These are phyloP conservation scores for Leccinum fuscescens DNA, from an alignment of 1,284 basidiomycete species.

Conservation along the genomic window DNA sequence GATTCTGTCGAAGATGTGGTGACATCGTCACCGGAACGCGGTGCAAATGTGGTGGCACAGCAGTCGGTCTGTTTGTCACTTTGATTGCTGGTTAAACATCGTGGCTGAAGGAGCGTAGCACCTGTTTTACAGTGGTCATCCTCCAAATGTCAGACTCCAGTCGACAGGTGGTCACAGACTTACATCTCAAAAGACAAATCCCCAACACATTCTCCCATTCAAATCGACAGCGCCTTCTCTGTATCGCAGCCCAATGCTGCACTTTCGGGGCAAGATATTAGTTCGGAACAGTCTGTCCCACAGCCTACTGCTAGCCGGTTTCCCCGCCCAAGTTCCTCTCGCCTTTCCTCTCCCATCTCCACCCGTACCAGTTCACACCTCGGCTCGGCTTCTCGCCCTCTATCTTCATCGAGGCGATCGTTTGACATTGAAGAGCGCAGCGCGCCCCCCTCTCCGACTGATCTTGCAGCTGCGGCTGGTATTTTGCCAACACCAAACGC, in stretches of 20 bases:
- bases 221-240: constrained; percentile 18
- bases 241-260: constrained; percentile 16
- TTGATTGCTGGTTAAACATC: constrained; percentile 1
- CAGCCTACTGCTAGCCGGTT: constrained; percentile 43
- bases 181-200: constrained; percentile 59
- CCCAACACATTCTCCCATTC: constrained; percentile 30
- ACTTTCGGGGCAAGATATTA: constrained; percentile 6
- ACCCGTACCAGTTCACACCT: constrained; percentile 59
- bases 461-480: constrained; percentile 41
- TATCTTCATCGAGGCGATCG: constrained; percentile 56
- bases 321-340: constrained; percentile 45
- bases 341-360: constrained; percentile 36
- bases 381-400: constrained; percentile 48
- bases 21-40: constrained; percentile 68
- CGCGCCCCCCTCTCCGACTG: constrained; percentile 38
- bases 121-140: constrained; percentile 65
- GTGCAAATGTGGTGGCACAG: constrained; percentile 73
- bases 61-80: constrained; percentile 59
- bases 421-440: constrained; percentile 21
- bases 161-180: constrained; percentile 76
- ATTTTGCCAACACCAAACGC: constrained; percentile 62
- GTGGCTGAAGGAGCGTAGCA: constrained; percentile 41
- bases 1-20: constrained; percentile 77
- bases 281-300: constrained; percentile 12
- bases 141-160: constrained; percentile 37